Evolutionary conservation across 345 rosid species (phyloP).

Genomic region (Streptanthus diversifolius): DNA sequence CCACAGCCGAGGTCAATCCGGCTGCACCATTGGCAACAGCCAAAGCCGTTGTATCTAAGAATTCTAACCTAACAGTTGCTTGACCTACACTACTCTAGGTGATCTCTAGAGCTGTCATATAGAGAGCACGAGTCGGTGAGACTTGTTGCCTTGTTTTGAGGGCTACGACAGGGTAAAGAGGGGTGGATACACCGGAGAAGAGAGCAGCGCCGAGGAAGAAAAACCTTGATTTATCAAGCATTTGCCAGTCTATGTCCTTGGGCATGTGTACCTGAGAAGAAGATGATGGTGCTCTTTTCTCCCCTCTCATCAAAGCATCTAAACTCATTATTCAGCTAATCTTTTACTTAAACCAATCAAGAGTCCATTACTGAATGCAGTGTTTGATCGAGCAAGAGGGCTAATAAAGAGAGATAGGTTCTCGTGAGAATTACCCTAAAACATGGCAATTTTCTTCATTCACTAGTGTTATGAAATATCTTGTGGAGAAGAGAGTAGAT

Average conservation of each 20-base stretch:
- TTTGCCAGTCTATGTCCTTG: slow-evolving; percentile 76
- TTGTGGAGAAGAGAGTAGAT: neutral
- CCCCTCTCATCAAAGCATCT: slow-evolving; percentile 48
- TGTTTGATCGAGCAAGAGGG: slow-evolving; percentile 1
- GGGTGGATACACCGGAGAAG: slow-evolving; percentile 80
- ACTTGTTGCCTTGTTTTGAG: slow-evolving; percentile 92
- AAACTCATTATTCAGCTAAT: slow-evolving; percentile 44
- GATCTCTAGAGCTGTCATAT: slow-evolving; percentile 84
- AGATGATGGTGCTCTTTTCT: slow-evolving; percentile 25
- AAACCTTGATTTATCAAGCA: slow-evolving; percentile 84
- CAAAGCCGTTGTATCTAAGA: slow-evolving; percentile 58
- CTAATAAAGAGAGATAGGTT: slow-evolving; percentile 1
- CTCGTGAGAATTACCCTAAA: slow-evolving; percentile 4
- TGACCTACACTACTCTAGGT: slow-evolving; percentile 77
- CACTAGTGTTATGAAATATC: neutral
- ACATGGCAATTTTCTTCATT: neutral
- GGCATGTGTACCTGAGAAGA: slow-evolving; percentile 61
- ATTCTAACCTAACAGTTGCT: slow-evolving; percentile 68
- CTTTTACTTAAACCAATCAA: slow-evolving; percentile 17
- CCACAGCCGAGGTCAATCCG: slow-evolving; percentile 82
- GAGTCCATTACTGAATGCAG: neutral
- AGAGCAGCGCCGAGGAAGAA: slow-evolving; percentile 90
- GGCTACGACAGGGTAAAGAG: slow-evolving; percentile 71
- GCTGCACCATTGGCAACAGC: slow-evolving; percentile 81
- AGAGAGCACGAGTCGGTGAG: slow-evolving; percentile 63